Evolutionary conservation across 495 filamentous ascomycete species (phyloP), one percentile per base, ranked within the genome.

Genomic region (Extremus antarcticus): DNA sequence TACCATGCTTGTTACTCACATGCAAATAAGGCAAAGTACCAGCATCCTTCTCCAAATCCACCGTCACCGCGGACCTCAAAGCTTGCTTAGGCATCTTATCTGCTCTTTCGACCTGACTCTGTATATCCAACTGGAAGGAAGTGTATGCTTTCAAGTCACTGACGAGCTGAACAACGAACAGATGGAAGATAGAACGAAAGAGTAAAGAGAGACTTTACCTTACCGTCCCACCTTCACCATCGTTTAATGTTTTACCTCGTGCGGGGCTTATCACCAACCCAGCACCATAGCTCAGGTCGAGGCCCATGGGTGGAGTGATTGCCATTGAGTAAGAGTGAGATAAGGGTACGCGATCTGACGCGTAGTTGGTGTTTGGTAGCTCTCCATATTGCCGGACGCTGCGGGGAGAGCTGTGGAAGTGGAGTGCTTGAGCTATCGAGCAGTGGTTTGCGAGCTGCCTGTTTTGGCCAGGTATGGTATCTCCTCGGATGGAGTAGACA

Each of bases 11-110:
- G 35, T 25, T 17, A 67, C 83, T 66, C 76, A 88, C 87, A 70
- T 95, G 90, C 15, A 94, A 73, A 52, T 82, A 77, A 3, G 76
- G 63, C 65, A 94, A 89, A 64, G 88, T 79, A 19, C 75, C 68
- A 1, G 88, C 87, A n/a, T 86, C 84, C 67, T 78, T 90, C 50
- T 87, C 76, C 20, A 92, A 69, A 62, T 84, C 81, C 23, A 96
- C 88, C 65, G 85, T 87, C 51, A 85, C 71, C 19, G 81, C 84
- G 24, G 79, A 87, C 19, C 88, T 84, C 60, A 94, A 85, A 16
- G 53, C 66, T 59, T 67, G 19, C 62, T 68, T 66, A 39, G 56
- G 57, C 67, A 70, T 70, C 25, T n/a, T n/a, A n/a, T n/a, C n/a
- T n/a, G 17, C 60, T 58, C 24, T 43, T 46, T n/a, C n/a, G n/a